Conservation (phyloP, 139 green algal genomes). For the Eudorina sp. region DNA sequence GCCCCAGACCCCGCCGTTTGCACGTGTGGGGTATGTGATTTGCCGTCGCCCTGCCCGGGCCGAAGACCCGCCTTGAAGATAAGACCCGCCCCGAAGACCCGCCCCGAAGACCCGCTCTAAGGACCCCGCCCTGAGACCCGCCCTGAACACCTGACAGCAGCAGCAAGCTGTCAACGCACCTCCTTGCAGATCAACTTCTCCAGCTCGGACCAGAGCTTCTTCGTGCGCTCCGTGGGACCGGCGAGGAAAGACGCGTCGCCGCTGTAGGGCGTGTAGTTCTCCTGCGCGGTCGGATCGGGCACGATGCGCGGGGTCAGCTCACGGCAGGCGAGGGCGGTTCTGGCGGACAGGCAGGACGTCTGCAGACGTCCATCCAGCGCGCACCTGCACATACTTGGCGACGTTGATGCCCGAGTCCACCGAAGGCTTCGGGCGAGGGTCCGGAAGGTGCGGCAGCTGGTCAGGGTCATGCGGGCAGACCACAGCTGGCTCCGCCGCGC, state of each 20-base stretch:
- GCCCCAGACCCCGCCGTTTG: no score
- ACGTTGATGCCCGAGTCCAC: conserved; percentile 47
- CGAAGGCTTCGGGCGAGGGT: background rate
- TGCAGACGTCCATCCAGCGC: background rate
- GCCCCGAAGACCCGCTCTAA: background rate
- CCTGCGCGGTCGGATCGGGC: background rate
- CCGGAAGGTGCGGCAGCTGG: conserved; percentile 14
- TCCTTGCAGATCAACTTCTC: conserved; percentile 65
- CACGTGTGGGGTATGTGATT: no score
- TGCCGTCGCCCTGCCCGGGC: no score
- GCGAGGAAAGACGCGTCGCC: conserved; percentile 75
- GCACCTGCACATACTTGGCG: conserved; percentile 26
- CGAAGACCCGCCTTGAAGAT: no score
- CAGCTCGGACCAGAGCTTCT: conserved; percentile 64
- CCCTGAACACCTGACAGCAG: background rate
- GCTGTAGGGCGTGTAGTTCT: conserved; percentile 69
- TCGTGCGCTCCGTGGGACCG: conserved; percentile 62
- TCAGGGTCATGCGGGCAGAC: background rate
- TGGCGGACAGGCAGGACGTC: background rate
- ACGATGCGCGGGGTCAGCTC: background rate
- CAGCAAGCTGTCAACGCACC: no score
- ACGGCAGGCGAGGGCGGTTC: background rate
- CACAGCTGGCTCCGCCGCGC: background rate
- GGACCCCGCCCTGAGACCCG: background rate
- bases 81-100: no score